Evolutionary conservation across 2,329 filamentous ascomycete species (phyloP), one percentile per base, ranked within the genome.

Genomic region (Penicillium nordicum): DNA sequence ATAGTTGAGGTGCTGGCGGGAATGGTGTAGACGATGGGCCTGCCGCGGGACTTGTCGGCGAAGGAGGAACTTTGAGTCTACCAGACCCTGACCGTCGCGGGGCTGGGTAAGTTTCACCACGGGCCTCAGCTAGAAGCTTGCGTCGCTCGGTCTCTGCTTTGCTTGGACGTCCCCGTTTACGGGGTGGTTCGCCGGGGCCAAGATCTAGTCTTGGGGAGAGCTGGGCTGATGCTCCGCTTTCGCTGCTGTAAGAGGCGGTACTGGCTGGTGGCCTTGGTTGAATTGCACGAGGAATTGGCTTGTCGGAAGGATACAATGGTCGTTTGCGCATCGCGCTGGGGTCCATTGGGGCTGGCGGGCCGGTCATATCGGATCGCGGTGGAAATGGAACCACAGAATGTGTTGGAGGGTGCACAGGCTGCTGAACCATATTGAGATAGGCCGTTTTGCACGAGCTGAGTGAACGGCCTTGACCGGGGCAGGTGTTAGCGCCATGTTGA

Each of bases 131-230:
- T 43, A 65, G 67, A 25, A 68, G 66, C 57, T 67, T 74, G 34
- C 74, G 74, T 46, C 73, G 69, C 57, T 76, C 74, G 4, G 70
- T 67, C 57, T 77, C 75, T 34, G 66, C 67, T 65, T 77, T 77
- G 58, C 68, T 77, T 56, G 75, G 75, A 16, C 75, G 72, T n/a
- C 75, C 75, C 53, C 75, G 68, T 71, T 76, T 76, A 43, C 72
- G 68, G 52, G 69, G 73, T 34, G 70, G 72, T 48, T 76, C 72
- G 37, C 67, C 66, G 57, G 62, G 61, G 23, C 58, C 37, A 6
- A 62, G 38, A 29, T 74, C 73, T 12, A 69, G 57, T 25, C 68
- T 59, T 16, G 73, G 73, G 23, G 74, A 74, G 27, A 74, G 62
- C 43, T 71, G 69, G 21, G 67, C 66, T 0, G 72, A 69, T 14